Percentiles rank a stretch among this genome's conserved stretches.
phyloP scores from a whole-genome alignment of 192 early-diverging fungal species.

The Coemansia sp. region DNA sequence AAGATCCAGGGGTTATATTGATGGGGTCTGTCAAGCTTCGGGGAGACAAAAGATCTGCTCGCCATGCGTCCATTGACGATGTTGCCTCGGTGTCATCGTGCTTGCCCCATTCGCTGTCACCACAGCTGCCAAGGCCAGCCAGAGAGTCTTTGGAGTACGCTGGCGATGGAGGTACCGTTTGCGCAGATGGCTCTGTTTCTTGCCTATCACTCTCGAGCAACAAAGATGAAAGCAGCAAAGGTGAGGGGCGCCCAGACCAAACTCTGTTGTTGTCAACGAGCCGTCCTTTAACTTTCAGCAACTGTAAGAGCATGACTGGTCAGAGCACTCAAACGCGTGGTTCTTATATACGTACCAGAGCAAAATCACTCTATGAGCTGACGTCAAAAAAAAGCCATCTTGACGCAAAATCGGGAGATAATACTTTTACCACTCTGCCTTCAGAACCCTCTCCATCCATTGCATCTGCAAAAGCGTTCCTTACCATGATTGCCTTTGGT shows the following conservation, averaged over 20 bases:
- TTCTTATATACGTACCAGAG: conserved; percentile 15
- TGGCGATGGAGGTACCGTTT: neutral
- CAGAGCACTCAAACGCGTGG: neutral
- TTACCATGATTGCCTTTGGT: conserved; percentile 46
- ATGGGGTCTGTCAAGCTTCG: conserved; percentile 43
- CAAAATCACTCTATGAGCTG: conserved; percentile 50
- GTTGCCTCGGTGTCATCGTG: neutral
- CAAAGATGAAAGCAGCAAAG: neutral
- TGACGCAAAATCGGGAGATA: neutral
- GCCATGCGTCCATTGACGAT: conserved; percentile 7
- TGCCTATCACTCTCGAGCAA: neutral
- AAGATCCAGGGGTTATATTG: conserved; percentile 11
- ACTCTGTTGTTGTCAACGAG: neutral
- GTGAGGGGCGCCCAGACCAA: neutral
- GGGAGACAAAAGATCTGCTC: conserved; percentile 17
- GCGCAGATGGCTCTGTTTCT: neutral
- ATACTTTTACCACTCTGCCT: neutral
- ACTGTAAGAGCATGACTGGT: neutral
- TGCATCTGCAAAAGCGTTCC: conserved; percentile 44
- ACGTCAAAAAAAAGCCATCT: conserved; percentile 10
- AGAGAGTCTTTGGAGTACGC: neutral
- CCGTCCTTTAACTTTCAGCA: neutral
- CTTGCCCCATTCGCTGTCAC: neutral
- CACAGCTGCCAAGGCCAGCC: neutral
- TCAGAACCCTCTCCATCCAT: conserved; percentile 41